These are phyloP conservation scores for Rhododendron molle DNA, from an alignment of 148 eudicot genomes.

Conservation along the genomic window DNA sequence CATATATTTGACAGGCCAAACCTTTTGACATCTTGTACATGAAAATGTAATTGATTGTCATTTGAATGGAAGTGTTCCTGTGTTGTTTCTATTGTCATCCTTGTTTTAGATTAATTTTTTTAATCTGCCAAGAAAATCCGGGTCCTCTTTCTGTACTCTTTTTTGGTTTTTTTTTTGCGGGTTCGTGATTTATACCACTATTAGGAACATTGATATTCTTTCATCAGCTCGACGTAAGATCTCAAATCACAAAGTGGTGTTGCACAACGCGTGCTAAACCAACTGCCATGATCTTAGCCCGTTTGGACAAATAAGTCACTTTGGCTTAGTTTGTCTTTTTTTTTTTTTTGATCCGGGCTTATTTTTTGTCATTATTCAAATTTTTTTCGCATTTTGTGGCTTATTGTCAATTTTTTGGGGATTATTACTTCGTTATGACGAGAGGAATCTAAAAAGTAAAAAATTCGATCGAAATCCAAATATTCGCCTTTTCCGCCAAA, in stretches of 20 bases:
- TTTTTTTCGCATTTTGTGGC: too few species aligned
- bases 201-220: background rate
- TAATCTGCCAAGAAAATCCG: background rate
- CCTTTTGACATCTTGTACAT: background rate
- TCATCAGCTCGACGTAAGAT: background rate
- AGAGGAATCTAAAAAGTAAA: too few species aligned
- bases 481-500: too few species aligned
- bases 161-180: background rate
- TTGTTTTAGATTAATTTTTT: background rate
- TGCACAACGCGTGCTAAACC: background rate
- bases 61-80: background rate
- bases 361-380: too few species aligned
- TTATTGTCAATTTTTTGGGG: too few species aligned
- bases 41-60: background rate
- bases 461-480: too few species aligned
- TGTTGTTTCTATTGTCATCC: background rate
- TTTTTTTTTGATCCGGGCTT: too few species aligned
- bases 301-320: too few species aligned
- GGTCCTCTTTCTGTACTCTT: background rate
- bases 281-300: background rate
- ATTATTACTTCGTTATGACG: too few species aligned
- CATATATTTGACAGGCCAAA: background rate
- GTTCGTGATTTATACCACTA: background rate
- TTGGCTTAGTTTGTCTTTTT: too few species aligned
- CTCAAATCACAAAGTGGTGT: background rate